Conservation (phyloP, 306 rosid genomes). For the Begonia peltatifolia region DNA sequence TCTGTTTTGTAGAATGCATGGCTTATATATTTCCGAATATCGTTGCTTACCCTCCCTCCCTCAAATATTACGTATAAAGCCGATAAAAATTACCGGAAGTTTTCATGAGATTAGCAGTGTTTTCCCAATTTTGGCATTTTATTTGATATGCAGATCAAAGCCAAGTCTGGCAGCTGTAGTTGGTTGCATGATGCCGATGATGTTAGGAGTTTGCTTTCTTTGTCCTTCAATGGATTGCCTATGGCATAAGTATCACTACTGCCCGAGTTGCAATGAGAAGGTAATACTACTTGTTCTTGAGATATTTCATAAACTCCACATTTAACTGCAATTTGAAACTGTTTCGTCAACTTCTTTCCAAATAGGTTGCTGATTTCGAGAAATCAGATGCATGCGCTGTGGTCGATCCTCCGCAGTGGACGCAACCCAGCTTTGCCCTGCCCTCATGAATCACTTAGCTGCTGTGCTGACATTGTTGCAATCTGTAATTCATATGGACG, state of each 20-base stretch:
- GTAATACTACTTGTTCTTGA: constrained; percentile 13
- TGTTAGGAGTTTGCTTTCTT: constrained; percentile 82
- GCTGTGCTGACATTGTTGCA: not conserved
- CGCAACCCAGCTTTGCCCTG: constrained; percentile 70
- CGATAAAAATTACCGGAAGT: no score
- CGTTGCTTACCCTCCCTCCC: no score
- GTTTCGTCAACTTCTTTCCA: not conserved
- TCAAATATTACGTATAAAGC: no score
- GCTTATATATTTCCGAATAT: no score
- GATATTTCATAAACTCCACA: not conserved
- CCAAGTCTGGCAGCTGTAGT: constrained; percentile 61
- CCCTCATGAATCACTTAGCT: constrained; percentile 22
- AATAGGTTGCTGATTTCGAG: constrained; percentile 73
- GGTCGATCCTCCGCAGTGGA: constrained; percentile 80
- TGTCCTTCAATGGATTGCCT: constrained; percentile 83
- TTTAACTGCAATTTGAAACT: no score
- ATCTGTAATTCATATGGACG: not conserved
- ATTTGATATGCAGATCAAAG: constrained; percentile 44
- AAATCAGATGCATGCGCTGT: constrained; percentile 68
- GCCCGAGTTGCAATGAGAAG: constrained; percentile 70
- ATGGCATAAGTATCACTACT: constrained; percentile 85
- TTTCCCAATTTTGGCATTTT: not conserved
- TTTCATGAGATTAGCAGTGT: no score
- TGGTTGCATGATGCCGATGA: constrained; percentile 73
- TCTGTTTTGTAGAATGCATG: no score